These are phyloP conservation scores for Viridothelium virens DNA, from an alignment of 495 filamentous ascomycete species.

Conservation along the genomic window DNA sequence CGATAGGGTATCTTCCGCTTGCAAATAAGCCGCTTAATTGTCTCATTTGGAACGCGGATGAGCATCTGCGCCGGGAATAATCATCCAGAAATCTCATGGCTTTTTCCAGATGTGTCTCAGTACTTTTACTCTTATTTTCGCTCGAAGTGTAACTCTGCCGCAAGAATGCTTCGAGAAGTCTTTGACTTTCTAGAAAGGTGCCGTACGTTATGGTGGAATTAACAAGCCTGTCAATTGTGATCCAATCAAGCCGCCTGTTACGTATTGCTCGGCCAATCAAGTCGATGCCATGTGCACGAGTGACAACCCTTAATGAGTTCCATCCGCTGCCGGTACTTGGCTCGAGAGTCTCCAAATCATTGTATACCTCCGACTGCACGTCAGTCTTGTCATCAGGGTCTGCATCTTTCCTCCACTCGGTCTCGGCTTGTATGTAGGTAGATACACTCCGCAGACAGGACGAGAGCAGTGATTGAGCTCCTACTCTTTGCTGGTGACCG, in stretches of 20 bases:
- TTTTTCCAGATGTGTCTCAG: background rate
- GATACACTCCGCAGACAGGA: background rate
- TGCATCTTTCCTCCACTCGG: background rate
- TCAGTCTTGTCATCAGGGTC: conserved; percentile 7
- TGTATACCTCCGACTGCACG: conserved; percentile 1
- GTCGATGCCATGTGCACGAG: conserved; percentile 1
- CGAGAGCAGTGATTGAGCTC: background rate
- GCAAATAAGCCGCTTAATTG: background rate
- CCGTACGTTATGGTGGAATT: background rate
- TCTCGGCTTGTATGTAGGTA: background rate
- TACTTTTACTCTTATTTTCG: background rate
- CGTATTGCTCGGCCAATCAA: background rate
- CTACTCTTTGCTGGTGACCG: background rate
- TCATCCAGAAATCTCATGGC: background rate
- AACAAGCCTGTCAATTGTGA: background rate
- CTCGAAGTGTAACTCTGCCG: background rate
- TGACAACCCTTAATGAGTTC: background rate
- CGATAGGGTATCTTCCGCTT: background rate
- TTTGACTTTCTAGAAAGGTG: background rate
- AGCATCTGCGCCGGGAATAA: background rate
- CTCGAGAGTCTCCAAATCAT: background rate
- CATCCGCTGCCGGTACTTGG: background rate
- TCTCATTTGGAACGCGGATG: background rate
- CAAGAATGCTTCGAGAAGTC: background rate
- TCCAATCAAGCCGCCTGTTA: background rate